A percentile compares a stretch with the other conserved stretches of the same genome.
phyloP scores from a whole-genome alignment of 164 flowering plant genomes.

The Chimonanthus salicifolius region DNA sequence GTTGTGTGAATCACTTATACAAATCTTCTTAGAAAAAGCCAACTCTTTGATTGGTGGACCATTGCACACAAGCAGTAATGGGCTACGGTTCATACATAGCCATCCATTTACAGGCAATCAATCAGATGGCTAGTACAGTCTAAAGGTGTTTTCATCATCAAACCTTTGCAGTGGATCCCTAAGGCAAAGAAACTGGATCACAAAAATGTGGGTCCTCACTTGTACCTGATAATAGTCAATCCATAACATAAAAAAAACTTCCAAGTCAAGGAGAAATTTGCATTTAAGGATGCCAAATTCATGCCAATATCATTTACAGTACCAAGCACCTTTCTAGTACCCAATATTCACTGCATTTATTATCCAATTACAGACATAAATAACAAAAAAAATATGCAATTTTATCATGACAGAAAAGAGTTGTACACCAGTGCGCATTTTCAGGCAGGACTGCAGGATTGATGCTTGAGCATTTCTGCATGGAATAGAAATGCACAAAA shows the following conservation, averaged over 20 bases:
- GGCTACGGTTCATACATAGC: not conserved
- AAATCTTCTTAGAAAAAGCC: not conserved
- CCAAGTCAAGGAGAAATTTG: not conserved
- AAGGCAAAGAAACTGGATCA: not conserved
- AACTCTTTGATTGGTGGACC: not conserved
- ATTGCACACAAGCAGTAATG: not conserved
- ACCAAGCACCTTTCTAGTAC: not conserved
- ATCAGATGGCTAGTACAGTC: not conserved
- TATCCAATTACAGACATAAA: not conserved
- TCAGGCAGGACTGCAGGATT: not conserved
- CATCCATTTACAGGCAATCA: not conserved
- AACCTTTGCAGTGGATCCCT: not conserved
- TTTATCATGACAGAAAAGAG: not conserved
- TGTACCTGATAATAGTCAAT: not conserved
- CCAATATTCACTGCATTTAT: not conserved
- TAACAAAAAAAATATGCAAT: not conserved
- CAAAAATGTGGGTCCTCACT: not conserved
- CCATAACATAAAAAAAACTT: not conserved
- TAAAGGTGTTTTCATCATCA: not conserved
- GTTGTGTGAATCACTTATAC: not conserved
- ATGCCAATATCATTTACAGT: not conserved
- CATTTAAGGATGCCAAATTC: not conserved
- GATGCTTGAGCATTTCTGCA: not conserved
- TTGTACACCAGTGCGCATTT: not conserved
- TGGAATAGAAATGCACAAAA: not conserved